A percentile compares a stretch with the other conserved stretches of the same genome.
phyloP scores from a whole-genome alignment of 139 green algal species.

The Yamagishiella unicocca region DNA sequence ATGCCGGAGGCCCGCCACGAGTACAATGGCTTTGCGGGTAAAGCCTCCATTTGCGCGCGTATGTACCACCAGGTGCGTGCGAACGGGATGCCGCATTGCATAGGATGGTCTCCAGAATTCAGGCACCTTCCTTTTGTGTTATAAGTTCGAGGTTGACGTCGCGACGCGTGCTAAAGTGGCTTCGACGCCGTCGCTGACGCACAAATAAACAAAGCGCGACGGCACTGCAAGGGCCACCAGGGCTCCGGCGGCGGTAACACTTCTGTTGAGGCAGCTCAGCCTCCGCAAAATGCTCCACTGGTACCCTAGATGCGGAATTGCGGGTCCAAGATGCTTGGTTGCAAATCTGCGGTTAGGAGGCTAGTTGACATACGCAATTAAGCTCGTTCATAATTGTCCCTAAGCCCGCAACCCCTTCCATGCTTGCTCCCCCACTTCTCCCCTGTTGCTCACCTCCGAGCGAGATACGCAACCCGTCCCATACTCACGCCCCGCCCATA shows the following conservation, averaged over 20 bases:
- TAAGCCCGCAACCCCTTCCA: no score
- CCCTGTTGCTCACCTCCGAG: not conserved
- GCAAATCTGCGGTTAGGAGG: not conserved
- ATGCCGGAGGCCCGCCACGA: constrained; percentile 1
- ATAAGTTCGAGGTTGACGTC: no score
- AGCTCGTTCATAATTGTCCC: not conserved
- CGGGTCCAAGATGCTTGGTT: not conserved
- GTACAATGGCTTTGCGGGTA: not conserved
- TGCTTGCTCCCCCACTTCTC: not conserved
- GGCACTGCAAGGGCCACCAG: no score
- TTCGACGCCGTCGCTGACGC: not conserved
- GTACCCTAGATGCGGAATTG: no score
- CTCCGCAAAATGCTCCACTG: no score
- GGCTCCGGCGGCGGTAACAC: no score
- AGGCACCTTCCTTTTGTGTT: no score
- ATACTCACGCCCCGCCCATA: no score
- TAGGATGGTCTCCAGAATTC: not conserved
- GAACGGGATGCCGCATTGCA: not conserved
- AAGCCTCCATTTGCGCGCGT: not conserved
- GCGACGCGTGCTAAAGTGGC: not conserved
- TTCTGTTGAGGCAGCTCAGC: no score
- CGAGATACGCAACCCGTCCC: no score
- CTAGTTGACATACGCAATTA: not conserved
- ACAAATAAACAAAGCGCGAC: no score
- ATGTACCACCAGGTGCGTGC: constrained; percentile 14